Evolutionary conservation across 345 rosid genomes (phyloP), one percentile per base, ranked within the genome.

Genomic region (Gynandropsis gynandra): DNA sequence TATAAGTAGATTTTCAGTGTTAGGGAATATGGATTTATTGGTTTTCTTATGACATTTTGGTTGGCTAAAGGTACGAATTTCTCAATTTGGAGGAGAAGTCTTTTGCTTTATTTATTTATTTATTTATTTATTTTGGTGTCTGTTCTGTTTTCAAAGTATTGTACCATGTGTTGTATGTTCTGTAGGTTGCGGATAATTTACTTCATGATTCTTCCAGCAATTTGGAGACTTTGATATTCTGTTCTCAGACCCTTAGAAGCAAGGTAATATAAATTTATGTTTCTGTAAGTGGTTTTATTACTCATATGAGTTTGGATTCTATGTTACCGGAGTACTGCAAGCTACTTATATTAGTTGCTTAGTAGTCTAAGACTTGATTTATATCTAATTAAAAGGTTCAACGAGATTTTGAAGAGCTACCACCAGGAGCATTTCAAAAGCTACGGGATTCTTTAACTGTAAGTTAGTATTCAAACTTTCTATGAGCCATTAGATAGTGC

Each of bases 201-300:
- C 97, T 93, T 59, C 99, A 93, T 45, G 99, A 93, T 73, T 72
- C 90, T 48, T 73, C 88, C 8, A 93, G 97, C 86, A 93, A 93
- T 79, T 65, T 80, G 62, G 97, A 93, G 69, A 93, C 99, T 47
- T 74, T 88, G 59, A 93, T 93, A 64, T 93, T 93, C 71, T 93
- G 97, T 64, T 93, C 99, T 33, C 99, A 88, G 71, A 93, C 99
- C n/a, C 99, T 93, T 57, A 69, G 99, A 75, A 85, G 97, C 95
- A 93, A 93, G 97, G 99, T 93, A 87, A 59, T 17, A 33, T 55
- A 46, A 20, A 39, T 47, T 8, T 3, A 24, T 3, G 10, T 42
- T 8, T 56, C 49, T 73, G 18, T 1, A 36, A 62, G 17, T 27
- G 39, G 14, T 54, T 56, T 14, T 10, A 19, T 34, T 40, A 16